These are phyloP conservation scores for Suillus bovinus DNA, from an alignment of 768 basidiomycete genomes.

Conservation along the genomic window DNA sequence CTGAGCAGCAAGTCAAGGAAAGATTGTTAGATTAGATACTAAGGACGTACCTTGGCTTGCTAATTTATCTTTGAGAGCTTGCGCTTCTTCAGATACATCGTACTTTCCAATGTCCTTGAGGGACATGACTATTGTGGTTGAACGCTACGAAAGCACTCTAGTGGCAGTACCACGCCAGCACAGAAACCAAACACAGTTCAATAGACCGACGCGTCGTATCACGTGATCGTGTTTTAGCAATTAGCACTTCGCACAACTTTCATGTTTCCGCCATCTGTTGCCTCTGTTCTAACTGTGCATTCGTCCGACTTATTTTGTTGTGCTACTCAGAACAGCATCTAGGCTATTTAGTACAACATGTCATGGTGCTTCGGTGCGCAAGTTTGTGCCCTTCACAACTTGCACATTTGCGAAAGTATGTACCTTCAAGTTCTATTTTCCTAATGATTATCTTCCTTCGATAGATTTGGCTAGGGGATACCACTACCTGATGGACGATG, in stretches of 20 bases:
- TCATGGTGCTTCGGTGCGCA: background rate
- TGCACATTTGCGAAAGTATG: background rate
- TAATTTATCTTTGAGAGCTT: constrained; percentile 36
- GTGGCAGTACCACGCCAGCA: constrained; percentile 1
- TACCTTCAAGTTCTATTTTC: background rate
- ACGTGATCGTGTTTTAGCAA: constrained; percentile 31
- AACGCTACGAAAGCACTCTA: constrained; percentile 3
- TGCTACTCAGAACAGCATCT: background rate
- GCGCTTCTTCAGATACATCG: constrained; percentile 40
- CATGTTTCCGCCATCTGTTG: background rate
- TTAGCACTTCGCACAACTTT: background rate
- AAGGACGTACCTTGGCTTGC: constrained; percentile 36
- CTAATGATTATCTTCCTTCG: background rate
- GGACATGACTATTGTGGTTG: constrained; percentile 32
- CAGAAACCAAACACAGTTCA: constrained; percentile 27
- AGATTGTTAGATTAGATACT: background rate
- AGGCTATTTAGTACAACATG: background rate
- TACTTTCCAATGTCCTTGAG: constrained; percentile 40
- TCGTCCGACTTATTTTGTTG: background rate
- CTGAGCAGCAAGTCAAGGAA: constrained; percentile 22
- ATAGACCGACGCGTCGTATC: constrained; percentile 30
- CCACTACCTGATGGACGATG: background rate
- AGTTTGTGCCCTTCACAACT: background rate
- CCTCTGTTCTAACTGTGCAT: background rate
- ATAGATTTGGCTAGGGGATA: background rate